Conservation (phyloP, 2,329 filamentous ascomycete genomes). For the Fusarium phyllophilum region DNA sequence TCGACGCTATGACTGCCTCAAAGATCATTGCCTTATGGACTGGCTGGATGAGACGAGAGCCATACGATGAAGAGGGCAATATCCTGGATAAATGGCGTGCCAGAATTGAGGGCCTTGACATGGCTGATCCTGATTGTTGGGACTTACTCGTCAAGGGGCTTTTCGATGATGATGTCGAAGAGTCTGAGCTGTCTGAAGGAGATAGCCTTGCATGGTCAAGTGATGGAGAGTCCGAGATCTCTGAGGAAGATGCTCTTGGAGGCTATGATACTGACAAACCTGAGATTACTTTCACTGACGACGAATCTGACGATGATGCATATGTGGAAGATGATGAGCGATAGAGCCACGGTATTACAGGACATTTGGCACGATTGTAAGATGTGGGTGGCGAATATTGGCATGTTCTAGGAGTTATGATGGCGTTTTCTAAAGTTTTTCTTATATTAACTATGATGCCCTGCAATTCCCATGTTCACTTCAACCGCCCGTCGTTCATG, state of each 20-base stretch:
- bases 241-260: slow-evolving; percentile 4
- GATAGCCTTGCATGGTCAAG: slow-evolving; percentile 18
- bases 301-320: neutral
- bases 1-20: slow-evolving; percentile 24
- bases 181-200: slow-evolving; percentile 21
- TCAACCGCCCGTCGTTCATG: neutral
- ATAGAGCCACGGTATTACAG: neutral
- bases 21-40: slow-evolving; percentile 41
- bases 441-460: slow-evolving; percentile 22
- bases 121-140: slow-evolving; percentile 44
- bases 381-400: neutral
- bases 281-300: neutral
- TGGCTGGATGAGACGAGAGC: slow-evolving; percentile 41
- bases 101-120: slow-evolving; percentile 37
- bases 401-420: neutral
- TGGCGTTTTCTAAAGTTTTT: neutral
- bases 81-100: slow-evolving; percentile 40
- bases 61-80: slow-evolving; percentile 42
- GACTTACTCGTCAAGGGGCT: slow-evolving; percentile 27
- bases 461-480: neutral
- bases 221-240: slow-evolving; percentile 4
- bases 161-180: slow-evolving; percentile 29
- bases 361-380: slow-evolving; percentile 1
- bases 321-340: neutral
- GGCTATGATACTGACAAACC: neutral